Percentiles rank a stretch among this genome's conserved stretches.
Conservation (phyloP, 208 protist genomes). For the Trypanosomatidae sp. region DNA sequence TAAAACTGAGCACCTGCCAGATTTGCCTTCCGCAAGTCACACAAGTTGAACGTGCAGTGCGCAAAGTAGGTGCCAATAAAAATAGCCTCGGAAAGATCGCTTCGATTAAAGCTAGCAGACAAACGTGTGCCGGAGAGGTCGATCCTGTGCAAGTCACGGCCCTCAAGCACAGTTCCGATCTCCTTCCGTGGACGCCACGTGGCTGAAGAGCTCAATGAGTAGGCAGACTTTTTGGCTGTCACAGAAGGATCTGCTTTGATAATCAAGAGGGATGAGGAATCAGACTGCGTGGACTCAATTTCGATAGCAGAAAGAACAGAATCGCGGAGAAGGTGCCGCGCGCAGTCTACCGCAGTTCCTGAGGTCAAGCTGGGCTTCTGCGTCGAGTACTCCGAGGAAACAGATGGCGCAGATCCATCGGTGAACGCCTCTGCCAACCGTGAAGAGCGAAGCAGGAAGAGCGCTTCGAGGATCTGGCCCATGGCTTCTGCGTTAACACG, state of each 20-base stretch:
- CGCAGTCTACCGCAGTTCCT: constrained; percentile 3
- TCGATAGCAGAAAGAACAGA: constrained; percentile 44
- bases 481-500: constrained; percentile 30
- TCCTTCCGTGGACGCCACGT: constrained; percentile 28
- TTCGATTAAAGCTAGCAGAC: constrained; percentile 73
- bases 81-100: constrained; percentile 35
- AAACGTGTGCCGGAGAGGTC: constrained; percentile 53
- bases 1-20: constrained; percentile 64
- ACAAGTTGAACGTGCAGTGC: constrained; percentile 70
- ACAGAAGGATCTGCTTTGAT: neutral
- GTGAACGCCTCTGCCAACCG: constrained; percentile 13
- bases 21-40: constrained; percentile 32
- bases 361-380: neutral
- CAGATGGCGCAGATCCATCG: constrained; percentile 8
- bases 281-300: constrained; percentile 9
- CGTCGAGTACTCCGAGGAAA: neutral
- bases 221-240: neutral
- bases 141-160: constrained; percentile 51
- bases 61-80: constrained; percentile 43
- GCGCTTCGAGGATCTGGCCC: constrained; percentile 48
- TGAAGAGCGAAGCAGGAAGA: constrained; percentile 28
- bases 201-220: neutral
- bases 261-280: constrained; percentile 7
- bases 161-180: constrained; percentile 65
- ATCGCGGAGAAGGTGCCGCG: constrained; percentile 33